Evolutionary conservation across 352 stramenopile genomes (phyloP).

Genomic region (Phytophthora colocasiae): DNA sequence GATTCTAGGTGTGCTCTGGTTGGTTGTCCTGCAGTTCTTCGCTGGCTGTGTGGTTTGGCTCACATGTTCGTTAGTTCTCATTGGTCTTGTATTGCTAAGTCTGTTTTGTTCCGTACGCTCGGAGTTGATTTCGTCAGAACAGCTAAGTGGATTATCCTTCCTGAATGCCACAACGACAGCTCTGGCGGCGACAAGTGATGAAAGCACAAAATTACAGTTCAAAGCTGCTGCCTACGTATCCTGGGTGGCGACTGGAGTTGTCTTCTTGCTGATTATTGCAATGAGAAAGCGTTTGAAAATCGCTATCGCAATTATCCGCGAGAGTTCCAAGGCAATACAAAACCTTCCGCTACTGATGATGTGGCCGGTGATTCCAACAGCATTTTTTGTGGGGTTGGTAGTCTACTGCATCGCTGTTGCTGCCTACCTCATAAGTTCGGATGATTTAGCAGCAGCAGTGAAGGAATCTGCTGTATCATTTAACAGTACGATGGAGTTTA

Average conservation of each 20-base stretch:
- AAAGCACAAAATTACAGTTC: slow-evolving; percentile 62
- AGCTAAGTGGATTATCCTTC: slow-evolving; percentile 49
- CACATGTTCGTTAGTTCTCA: slow-evolving; percentile 70
- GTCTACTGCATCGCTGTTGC: slow-evolving; percentile 65
- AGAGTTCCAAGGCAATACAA: slow-evolving; percentile 71
- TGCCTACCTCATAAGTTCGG: slow-evolving; percentile 67
- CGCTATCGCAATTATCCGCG: slow-evolving; percentile 73
- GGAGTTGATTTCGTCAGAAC: slow-evolving; percentile 59
- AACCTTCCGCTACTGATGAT: slow-evolving; percentile 66
- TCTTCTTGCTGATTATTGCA: slow-evolving; percentile 67
- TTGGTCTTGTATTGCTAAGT: slow-evolving; percentile 71
- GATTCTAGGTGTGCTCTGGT: slow-evolving; percentile 69
- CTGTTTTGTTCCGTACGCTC: slow-evolving; percentile 79
- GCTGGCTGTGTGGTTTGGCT: slow-evolving; percentile 82
- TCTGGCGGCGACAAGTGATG: slow-evolving; percentile 36
- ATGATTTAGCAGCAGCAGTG: slow-evolving; percentile 41
- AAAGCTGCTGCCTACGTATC: slow-evolving; percentile 69
- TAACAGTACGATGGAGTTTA: slow-evolving; percentile 40
- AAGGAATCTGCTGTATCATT: slow-evolving; percentile 48
- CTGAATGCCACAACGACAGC: slow-evolving; percentile 44
- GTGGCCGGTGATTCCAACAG: slow-evolving; percentile 64
- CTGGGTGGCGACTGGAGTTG: slow-evolving; percentile 54
- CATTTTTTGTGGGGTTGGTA: slow-evolving; percentile 62
- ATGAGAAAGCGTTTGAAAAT: slow-evolving; percentile 78
- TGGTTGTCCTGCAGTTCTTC: slow-evolving; percentile 83